A percentile compares a stretch with the other conserved stretches of the same genome.
phyloP scores from a whole-genome alignment of 495 filamentous ascomycete species.

The Lasiosphaeris hirsuta region DNA sequence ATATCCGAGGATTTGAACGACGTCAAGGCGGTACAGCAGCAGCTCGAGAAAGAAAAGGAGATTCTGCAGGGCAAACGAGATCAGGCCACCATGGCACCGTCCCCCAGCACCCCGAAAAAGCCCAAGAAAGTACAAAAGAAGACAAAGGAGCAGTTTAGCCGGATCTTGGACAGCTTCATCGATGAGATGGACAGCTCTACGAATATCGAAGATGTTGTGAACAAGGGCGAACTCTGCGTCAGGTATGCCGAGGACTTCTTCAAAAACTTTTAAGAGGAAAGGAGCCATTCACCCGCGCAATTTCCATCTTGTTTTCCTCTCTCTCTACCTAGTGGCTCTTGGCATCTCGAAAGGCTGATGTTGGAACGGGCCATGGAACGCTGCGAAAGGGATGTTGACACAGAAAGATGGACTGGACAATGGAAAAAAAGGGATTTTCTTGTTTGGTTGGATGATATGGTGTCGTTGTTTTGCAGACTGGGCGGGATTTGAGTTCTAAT shows the following conservation, averaged over 20 bases:
- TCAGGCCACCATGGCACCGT: no score
- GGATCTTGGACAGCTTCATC: slow-evolving; percentile 11
- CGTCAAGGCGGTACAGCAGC: neutral
- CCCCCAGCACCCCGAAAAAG: neutral
- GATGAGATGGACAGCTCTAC: slow-evolving; percentile 19
- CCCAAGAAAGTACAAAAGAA: slow-evolving; percentile 3
- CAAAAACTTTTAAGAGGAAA: slow-evolving; percentile 11
- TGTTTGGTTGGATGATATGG: no score
- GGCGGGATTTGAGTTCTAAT: no score
- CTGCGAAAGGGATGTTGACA: no score
- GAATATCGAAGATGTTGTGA: slow-evolving; percentile 13
- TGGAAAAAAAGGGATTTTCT: no score
- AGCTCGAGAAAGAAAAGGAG: neutral
- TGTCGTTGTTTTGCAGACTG: no score
- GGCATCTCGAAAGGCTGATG: no score
- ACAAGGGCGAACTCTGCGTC: slow-evolving; percentile 17
- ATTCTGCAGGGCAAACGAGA: no score
- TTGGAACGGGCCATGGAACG: no score
- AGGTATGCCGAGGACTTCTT: slow-evolving; percentile 28
- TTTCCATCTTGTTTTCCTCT: neutral
- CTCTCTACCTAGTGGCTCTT: neutral
- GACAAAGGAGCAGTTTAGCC: slow-evolving; percentile 13
- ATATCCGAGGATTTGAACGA: slow-evolving; percentile 12
- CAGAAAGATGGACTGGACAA: no score
- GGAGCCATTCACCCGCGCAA: neutral